Evolutionary conservation across 768 basidiomycete species (phyloP).

Genomic region (Calocybe indica): DNA sequence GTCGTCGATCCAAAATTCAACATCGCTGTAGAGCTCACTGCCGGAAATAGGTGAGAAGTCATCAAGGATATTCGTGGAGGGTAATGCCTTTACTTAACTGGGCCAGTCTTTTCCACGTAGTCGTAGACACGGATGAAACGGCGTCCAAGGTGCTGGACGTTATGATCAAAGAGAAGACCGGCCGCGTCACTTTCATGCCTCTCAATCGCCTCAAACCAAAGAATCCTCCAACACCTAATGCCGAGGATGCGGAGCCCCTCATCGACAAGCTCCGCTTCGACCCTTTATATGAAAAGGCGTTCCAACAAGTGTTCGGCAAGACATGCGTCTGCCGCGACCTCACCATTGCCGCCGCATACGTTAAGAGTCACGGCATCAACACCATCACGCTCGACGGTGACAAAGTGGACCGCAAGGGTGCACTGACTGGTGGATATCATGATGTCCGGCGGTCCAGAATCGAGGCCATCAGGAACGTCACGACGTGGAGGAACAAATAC

Average conservation of each 20-base stretch:
- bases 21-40: conserved; percentile 90
- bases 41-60: conserved; percentile 75
- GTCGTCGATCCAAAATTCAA: conserved; percentile 85
- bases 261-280: conserved; percentile 82
- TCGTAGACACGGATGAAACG: conserved; percentile 94
- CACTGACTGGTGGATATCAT: conserved; percentile 94
- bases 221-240: conserved; percentile 55
- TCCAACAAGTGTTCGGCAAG: conserved; percentile 96
- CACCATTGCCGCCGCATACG: conserved; percentile 88
- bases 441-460: conserved; percentile 87
- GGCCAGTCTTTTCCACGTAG: conserved; percentile 88
- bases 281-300: conserved; percentile 65
- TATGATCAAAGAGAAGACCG: conserved; percentile 91
- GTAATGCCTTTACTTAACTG: conserved; percentile 4
- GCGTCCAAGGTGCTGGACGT: conserved; percentile 86
- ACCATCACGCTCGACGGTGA: conserved; percentile 98
- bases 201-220: conserved; percentile 90
- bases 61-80: not conserved
- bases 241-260: conserved; percentile 74
- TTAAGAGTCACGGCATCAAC: conserved; percentile 91
- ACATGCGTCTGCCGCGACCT: conserved; percentile 95
- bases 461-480: conserved; percentile 76
- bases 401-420: conserved; percentile 94
- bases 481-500: conserved; percentile 67
- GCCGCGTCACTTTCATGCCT: conserved; percentile 97